Base-by-base conservation (phyloP, 2,329 filamentous ascomycete genomes). In the Penicillium sp. region DNA sequence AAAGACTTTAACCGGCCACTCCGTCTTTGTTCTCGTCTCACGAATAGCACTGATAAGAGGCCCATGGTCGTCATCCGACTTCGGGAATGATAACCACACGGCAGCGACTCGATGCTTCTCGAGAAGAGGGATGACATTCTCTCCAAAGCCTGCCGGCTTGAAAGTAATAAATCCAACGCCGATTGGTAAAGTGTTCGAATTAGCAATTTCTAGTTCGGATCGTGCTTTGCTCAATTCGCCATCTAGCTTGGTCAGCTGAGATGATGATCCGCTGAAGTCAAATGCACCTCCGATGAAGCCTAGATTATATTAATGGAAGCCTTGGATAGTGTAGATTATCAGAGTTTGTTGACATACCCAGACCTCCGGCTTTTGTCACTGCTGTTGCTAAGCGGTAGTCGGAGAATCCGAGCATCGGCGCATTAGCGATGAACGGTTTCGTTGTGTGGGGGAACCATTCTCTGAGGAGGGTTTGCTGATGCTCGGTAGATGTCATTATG, bases 31-130 rank as follows among this genome's bases (percentile, higher is more conserved):
- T 20, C 69, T 60, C 7, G 59, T 60, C 20, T 61, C 23, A 6
- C 43, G 42, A 44, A 59, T 23, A 42, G 50, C 18, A 61, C 60
- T 67, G 62, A 72, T 35, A 41, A 63, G 20, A 42, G 44, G 44
- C 34, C 68, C 60, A 35, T 62, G 64, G 13, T 70, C 66, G 16
- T 69, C 60, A 13, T 72, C 62, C 4, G 70, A 66, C 1, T 36
- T 24, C 6, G 81, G 80, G 2, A 82, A 83, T 58, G 86, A 86
- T 38, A 87, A 74, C 84, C 84, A 87, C 7, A 83, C 71, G 0
- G 80, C 82, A 2, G 75, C 76, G 1, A 82, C 81, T 0, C 65
- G 66, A 62, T 81, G 76, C 49, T 71, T 67, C 20, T 60, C 59
- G 14, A 87, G 68, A 10, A 84, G 53, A 1, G 76, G 75, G 2